phyloP scores from a whole-genome alignment of 2,329 filamentous ascomycete genomes.

The Graphilbum ipis-grandicollis region DNA sequence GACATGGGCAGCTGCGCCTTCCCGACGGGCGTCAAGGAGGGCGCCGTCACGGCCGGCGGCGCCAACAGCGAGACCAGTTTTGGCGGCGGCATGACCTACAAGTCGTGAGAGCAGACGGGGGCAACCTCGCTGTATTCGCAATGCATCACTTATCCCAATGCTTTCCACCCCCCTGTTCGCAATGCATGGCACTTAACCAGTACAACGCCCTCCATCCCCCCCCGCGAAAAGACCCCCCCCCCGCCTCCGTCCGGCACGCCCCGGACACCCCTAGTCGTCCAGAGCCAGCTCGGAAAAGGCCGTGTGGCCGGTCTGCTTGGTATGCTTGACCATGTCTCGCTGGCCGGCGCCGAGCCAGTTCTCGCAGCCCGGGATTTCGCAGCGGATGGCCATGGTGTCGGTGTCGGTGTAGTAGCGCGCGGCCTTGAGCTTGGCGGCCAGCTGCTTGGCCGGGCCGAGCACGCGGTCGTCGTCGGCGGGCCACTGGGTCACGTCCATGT shows the following conservation, averaged over 20 bases:
- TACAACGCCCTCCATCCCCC: too few species aligned
- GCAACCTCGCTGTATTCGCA: too few species aligned
- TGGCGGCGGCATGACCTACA: slow-evolving; percentile 33
- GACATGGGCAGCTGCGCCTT: slow-evolving; percentile 61
- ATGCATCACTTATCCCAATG: too few species aligned
- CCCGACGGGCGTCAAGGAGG: slow-evolving; percentile 27
- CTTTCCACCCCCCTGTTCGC: too few species aligned
- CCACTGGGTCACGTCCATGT: slow-evolving; percentile 54
- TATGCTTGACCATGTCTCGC: slow-evolving; percentile 43
- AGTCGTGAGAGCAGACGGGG: slow-evolving; percentile 9
- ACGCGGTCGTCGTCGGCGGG: slow-evolving; percentile 41
- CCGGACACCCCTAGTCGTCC: too few species aligned
- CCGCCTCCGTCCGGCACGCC: not conserved
- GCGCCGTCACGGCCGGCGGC: slow-evolving; percentile 24
- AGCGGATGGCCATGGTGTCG: slow-evolving; percentile 59
- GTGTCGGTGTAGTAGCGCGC: slow-evolving; percentile 83
- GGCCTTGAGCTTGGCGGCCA: slow-evolving; percentile 48
- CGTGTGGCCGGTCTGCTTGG: slow-evolving; percentile 41
- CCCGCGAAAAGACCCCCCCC: too few species aligned
- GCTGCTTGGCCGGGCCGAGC: slow-evolving; percentile 46
- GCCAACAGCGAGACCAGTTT: slow-evolving; percentile 30
- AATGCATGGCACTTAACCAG: too few species aligned
- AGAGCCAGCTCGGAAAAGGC: slow-evolving; percentile 18
- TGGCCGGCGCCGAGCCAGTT: slow-evolving; percentile 52
- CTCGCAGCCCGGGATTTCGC: slow-evolving; percentile 44